Conservation (phyloP, 2,329 filamentous ascomycete genomes). For the Hymenoscyphus linearis region DNA sequence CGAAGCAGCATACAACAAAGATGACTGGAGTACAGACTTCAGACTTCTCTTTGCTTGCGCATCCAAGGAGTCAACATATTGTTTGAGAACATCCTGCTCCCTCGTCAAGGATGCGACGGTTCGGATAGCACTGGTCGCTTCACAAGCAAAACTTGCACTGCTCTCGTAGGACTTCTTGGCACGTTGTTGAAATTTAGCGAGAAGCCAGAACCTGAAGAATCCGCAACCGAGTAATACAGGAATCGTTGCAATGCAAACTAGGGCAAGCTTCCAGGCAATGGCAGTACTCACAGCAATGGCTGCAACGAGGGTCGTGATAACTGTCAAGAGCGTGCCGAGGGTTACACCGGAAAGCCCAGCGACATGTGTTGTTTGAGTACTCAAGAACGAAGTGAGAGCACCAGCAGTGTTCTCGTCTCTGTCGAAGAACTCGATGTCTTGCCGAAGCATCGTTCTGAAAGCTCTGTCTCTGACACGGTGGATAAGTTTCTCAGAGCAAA, state of each 20-base stretch:
- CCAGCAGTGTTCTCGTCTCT: slow-evolving; percentile 83
- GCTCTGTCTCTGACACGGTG: slow-evolving; percentile 76
- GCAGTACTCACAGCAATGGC: slow-evolving; percentile 66
- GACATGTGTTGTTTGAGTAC: slow-evolving; percentile 83
- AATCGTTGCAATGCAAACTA: slow-evolving; percentile 75
- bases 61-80: slow-evolving; percentile 65
- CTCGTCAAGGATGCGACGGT: slow-evolving; percentile 82
- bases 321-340: slow-evolving; percentile 78
- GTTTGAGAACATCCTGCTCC: slow-evolving; percentile 70
- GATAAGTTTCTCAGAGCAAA: slow-evolving; percentile 80
- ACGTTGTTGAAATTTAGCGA: slow-evolving; percentile 71
- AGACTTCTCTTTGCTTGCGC: slow-evolving; percentile 63
- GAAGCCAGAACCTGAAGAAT: slow-evolving; percentile 83
- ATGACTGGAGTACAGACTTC: slow-evolving; percentile 70
- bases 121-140: slow-evolving; percentile 88
- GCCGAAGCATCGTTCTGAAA: slow-evolving; percentile 83
- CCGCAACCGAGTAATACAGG: slow-evolving; percentile 74
- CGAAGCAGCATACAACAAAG: slow-evolving; percentile 73
- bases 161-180: slow-evolving; percentile 74
- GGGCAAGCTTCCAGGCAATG: slow-evolving; percentile 81
- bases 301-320: slow-evolving; percentile 71
- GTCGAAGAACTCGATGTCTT: slow-evolving; percentile 92
- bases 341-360: slow-evolving; percentile 84
- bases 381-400: slow-evolving; percentile 81
- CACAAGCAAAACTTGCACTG: slow-evolving; percentile 83